Evolutionary conservation across 805 yeast species (phyloP), one percentile per base, ranked within the genome.

Genomic region (Ogataea nakhonphanomensis): DNA sequence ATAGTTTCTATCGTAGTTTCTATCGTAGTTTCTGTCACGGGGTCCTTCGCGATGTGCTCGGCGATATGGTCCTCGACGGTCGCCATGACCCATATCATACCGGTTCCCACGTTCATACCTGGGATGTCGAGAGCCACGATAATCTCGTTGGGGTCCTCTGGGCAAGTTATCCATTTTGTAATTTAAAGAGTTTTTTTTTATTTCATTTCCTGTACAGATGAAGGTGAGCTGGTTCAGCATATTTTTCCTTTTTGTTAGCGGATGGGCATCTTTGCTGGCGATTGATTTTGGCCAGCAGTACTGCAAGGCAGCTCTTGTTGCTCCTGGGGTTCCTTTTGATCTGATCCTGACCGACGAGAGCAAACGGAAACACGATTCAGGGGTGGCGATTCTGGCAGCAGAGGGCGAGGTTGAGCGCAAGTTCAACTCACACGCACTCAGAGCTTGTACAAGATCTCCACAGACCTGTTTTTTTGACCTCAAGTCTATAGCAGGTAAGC

Each of bases 281-380:
- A 69, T 93, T 28, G 99, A 93, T 59, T 81, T 74, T 56, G 99
- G 99, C 38, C 83, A 85, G 41, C 91, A 89, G 55, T 84, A 71
- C 67, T 77, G 89, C 17, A 93, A 93, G 59, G 88, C 95, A 2
- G 86, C 82, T 35, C 69, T 93, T 33, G 84, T 93, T 29, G 96
- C 96, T 0, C 97, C 97, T 0, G 87, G 89, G 9, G 79, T 88
- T 14, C 84, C 89, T 11, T 81, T 90, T 57, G 98, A 93, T 55
- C 74, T 93, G 29, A 82, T 93, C 10, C 67, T 93, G 46, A 87
- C 97, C 4, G 82, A 87, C 20, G 98, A 93, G 54, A 83, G 96
- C 3, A 87, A 89, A 63, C 73, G 99, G 43, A 93, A 93, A 59
- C 98, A 91, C 54, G 69, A 81, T 4, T 74, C 90, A 4, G 96